These are phyloP conservation scores for Sporothrix luriei DNA, from an alignment of 2,329 filamentous ascomycete species.

Conservation along the genomic window DNA sequence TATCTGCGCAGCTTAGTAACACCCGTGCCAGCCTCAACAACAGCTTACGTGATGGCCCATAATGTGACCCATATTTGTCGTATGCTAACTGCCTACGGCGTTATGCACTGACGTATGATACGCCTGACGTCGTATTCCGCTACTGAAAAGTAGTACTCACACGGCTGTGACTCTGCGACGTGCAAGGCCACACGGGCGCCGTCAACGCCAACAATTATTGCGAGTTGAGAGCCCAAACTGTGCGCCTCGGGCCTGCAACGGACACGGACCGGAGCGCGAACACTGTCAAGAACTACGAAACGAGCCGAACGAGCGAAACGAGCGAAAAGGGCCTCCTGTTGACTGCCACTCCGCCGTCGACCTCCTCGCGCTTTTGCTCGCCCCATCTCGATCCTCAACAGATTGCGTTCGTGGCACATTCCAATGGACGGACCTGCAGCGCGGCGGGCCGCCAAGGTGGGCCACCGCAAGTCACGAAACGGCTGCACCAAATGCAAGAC, in stretches of 20 bases:
- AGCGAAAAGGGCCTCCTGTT: neutral
- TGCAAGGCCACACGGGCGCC: neutral
- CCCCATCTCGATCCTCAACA: neutral
- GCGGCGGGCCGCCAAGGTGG: conserved; percentile 37
- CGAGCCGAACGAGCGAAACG: neutral
- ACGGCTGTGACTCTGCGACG: neutral
- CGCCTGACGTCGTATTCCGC: neutral
- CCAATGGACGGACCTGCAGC: neutral
- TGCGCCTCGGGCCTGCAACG: neutral
- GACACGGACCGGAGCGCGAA: neutral
- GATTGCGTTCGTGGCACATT: neutral
- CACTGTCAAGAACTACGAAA: neutral
- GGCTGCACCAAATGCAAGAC: conserved; percentile 41
- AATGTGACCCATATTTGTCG: no score
- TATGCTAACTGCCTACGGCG: neutral
- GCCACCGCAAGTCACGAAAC: conserved; percentile 42
- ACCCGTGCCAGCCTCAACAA: no score
- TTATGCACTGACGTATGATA: conserved; percentile 20
- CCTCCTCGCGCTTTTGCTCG: neutral
- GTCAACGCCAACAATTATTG: neutral
- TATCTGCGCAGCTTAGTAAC: no score
- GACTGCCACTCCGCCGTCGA: neutral
- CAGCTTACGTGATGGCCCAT: no score
- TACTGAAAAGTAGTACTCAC: neutral
- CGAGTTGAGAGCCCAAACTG: neutral